phyloP scores from a whole-genome alignment of 78 protist species.

The Isochrysis galbana region DNA sequence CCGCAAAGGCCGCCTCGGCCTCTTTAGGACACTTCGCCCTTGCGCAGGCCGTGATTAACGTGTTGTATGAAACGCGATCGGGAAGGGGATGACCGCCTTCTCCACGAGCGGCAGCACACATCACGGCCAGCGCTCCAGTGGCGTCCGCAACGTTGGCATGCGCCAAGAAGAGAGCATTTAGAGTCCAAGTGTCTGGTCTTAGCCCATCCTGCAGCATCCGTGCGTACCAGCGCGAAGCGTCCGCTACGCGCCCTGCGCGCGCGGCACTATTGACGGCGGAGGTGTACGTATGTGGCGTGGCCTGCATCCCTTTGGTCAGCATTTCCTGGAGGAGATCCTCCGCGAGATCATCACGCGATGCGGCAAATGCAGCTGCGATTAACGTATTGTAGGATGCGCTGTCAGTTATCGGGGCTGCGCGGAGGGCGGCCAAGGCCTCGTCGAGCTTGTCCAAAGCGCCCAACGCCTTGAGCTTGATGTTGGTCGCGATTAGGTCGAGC shows the following conservation, averaged over 20 bases:
- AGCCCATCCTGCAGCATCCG: neutral
- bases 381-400: neutral
- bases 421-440: too few relatives aligned
- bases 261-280: neutral
- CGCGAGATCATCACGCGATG: neutral
- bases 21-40: neutral
- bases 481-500: too few relatives aligned
- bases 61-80: neutral
- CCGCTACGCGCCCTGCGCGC: neutral
- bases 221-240: neutral
- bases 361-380: neutral
- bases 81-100: neutral
- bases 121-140: neutral
- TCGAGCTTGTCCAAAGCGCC: too few relatives aligned
- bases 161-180: neutral
- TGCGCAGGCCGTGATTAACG: neutral
- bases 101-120: neutral
- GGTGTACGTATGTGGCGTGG: neutral
- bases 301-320: neutral
- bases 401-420: too few relatives aligned
- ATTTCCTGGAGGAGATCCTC: neutral
- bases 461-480: too few relatives aligned
- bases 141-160: neutral
- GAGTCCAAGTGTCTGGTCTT: neutral
- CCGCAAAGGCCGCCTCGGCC: neutral